Conservation (phyloP, 2,329 filamentous ascomycete genomes). For the Setomelanomma holmii region DNA sequence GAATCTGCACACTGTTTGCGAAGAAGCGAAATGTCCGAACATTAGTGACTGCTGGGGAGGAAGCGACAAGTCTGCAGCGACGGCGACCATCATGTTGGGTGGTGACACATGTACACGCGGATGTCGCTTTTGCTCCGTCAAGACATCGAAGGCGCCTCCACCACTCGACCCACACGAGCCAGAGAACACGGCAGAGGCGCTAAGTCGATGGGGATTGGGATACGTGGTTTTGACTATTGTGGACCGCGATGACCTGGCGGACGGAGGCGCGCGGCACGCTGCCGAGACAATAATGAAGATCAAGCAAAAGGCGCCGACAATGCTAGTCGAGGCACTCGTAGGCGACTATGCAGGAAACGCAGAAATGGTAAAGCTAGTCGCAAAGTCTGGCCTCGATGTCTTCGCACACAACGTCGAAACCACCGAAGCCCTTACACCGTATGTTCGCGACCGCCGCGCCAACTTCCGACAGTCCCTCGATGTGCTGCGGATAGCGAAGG, state of each 20-base stretch:
- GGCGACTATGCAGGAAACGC: slow-evolving; percentile 87
- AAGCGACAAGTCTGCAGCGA: slow-evolving; percentile 83
- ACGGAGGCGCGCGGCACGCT: slow-evolving; percentile 88
- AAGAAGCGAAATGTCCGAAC: slow-evolving; percentile 96
- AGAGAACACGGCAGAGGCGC: slow-evolving; percentile 93
- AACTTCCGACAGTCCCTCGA: slow-evolving; percentile 85
- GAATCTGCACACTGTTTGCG: slow-evolving; percentile 93
- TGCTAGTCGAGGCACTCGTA: slow-evolving; percentile 83
- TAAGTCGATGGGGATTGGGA: slow-evolving; percentile 90
- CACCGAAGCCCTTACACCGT: slow-evolving; percentile 86
- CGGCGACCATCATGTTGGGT: slow-evolving; percentile 99
- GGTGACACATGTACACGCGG: slow-evolving; percentile 97
- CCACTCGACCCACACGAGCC: slow-evolving; percentile 95
- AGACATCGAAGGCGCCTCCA: slow-evolving; percentile 77
- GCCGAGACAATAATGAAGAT: slow-evolving; percentile 94
- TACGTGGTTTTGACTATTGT: slow-evolving; percentile 96
- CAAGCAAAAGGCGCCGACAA: slow-evolving; percentile 73
- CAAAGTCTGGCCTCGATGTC: slow-evolving; percentile 87
- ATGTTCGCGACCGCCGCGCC: slow-evolving; percentile 86
- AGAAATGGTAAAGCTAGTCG: slow-evolving; percentile 86
- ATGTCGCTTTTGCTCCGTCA: slow-evolving; percentile 96
- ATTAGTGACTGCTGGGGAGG: slow-evolving; percentile 99
- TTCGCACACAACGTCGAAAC: slow-evolving; percentile 99
- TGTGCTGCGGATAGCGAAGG: slow-evolving; percentile 84
- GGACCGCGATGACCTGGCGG: slow-evolving; percentile 88